Evolutionary conservation across 768 basidiomycete species (phyloP), one percentile per base, ranked within the genome.

Genomic region (Mycena polygramma): DNA sequence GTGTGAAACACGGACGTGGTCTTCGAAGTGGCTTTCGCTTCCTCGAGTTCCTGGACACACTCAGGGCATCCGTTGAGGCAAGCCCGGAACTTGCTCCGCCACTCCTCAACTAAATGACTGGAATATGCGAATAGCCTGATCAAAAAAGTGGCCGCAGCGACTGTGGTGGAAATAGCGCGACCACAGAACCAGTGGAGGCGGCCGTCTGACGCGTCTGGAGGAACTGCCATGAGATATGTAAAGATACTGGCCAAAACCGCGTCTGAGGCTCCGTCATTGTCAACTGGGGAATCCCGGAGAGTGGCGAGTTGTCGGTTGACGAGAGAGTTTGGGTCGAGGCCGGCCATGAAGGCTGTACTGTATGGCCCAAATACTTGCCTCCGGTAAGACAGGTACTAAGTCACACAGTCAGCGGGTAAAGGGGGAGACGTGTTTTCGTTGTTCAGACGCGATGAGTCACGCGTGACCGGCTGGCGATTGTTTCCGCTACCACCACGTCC

Each of bases 91-190:
- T 82, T 85, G 20, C 77, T 78, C 78, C 90, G 89, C 94, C 94
- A 97, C 46, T 81, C 78, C 2, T 86, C 83, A 4, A 94, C 91
- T 37, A 83, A 82, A 0, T 82, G 79, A 58, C 88, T 87, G 61
- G 86, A 81, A 74, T 95, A 98, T 13, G 95, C 95, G 77, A 93
- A 91, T 46, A 98, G 80, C 59, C 95, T 89, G 45, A 97, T 83
- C 57, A 94, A 86, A 81, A 96, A 98, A 0, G 90, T 90, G 0
- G 96, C 94, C 2, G 91, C 89, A 67, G 89, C 91, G 11, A 86
- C 79, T 0, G 88, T 90, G 41, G 88, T 81, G 11, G 84, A 77
- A 39, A 87, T 81, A 5, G 91, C 91, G 45, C 86, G 85, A 36
- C 81, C 78, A 79, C 96, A 98, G 78, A 93, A 97, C 94, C 95